A percentile compares a stretch with the other conserved stretches of the same genome.
Evolutionary conservation across 2,329 filamentous ascomycete genomes (phyloP).

Genomic region (Paraphoma sp.): DNA sequence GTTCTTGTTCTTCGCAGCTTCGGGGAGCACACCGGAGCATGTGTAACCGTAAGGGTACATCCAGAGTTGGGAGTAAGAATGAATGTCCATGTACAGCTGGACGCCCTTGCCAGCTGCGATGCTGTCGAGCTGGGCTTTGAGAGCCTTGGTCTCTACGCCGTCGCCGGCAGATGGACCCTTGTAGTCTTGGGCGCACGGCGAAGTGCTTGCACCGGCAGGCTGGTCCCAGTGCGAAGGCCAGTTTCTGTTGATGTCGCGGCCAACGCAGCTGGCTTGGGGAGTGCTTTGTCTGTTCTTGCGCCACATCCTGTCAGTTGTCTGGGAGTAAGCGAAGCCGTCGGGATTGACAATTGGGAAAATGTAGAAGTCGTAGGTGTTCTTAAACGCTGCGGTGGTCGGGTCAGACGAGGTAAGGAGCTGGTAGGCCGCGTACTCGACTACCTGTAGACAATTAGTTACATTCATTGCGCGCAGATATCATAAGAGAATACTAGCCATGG

Average conservation of each 20-base stretch:
- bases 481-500: constrained; percentile 23
- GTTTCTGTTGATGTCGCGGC: constrained; percentile 51
- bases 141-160: constrained; percentile 46
- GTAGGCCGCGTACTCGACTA: constrained; percentile 46
- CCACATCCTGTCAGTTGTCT: constrained; percentile 48
- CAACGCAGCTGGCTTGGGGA: constrained; percentile 38
- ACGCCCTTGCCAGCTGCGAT: constrained; percentile 58
- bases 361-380: constrained; percentile 71
- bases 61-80: constrained; percentile 61
- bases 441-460: constrained; percentile 17
- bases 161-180: constrained; percentile 43
- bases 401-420: constrained; percentile 43
- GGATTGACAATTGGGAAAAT: constrained; percentile 55
- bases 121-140: constrained; percentile 56
- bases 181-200: constrained; percentile 47
- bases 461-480: too few relatives aligned
- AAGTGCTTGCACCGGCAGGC: constrained; percentile 40
- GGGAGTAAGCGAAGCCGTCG: constrained; percentile 48
- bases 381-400: constrained; percentile 46
- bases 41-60: constrained; percentile 66
- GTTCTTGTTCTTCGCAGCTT: constrained; percentile 57
- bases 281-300: constrained; percentile 47
- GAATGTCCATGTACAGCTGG: constrained; percentile 69
- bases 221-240: constrained; percentile 47
- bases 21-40: constrained; percentile 56